A percentile compares a stretch with the other conserved stretches of the same genome.
These are phyloP conservation scores for Annulohypoxylon moriforme DNA, from an alignment of 495 filamentous ascomycete genomes.

Conservation along the genomic window DNA sequence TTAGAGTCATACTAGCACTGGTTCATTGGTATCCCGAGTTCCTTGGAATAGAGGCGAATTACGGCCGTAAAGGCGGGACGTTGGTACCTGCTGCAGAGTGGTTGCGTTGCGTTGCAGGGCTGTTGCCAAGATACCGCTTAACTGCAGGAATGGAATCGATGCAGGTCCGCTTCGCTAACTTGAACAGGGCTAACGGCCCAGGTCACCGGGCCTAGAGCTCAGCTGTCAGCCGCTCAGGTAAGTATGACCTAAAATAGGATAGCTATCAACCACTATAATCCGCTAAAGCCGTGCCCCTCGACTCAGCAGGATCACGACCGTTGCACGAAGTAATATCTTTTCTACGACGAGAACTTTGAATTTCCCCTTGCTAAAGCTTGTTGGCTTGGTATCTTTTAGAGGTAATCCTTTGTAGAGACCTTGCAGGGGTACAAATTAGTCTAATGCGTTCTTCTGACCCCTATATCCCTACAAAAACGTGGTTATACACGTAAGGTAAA, in stretches of 20 bases:
- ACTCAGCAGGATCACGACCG: slow-evolving; percentile 4
- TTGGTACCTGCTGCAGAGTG: not conserved
- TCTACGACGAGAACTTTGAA: not conserved
- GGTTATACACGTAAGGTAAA: not conserved
- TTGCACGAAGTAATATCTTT: not conserved
- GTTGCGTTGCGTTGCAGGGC: too few relatives aligned
- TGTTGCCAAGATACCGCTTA: not conserved
- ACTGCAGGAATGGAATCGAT: not conserved
- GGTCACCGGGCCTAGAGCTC: not conserved
- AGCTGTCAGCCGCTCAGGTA: slow-evolving; percentile 1
- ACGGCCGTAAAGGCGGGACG: not conserved
- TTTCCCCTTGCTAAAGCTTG: not conserved
- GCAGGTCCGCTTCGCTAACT: not conserved
- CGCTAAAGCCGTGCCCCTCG: not conserved
- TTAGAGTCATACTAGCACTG: not conserved
- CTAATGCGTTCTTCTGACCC: not conserved
- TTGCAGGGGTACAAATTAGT: not conserved
- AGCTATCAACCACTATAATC: not conserved
- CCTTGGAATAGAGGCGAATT: not conserved
- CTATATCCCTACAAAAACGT: not conserved
- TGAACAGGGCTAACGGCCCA: not conserved
- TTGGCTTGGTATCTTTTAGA: not conserved
- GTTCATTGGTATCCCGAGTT: too few relatives aligned
- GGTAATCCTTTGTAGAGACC: not conserved
- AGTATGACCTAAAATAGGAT: slow-evolving; percentile 6